Evolutionary conservation across 208 protist genomes (phyloP).

Genomic region (Leishmania guyanensis): DNA sequence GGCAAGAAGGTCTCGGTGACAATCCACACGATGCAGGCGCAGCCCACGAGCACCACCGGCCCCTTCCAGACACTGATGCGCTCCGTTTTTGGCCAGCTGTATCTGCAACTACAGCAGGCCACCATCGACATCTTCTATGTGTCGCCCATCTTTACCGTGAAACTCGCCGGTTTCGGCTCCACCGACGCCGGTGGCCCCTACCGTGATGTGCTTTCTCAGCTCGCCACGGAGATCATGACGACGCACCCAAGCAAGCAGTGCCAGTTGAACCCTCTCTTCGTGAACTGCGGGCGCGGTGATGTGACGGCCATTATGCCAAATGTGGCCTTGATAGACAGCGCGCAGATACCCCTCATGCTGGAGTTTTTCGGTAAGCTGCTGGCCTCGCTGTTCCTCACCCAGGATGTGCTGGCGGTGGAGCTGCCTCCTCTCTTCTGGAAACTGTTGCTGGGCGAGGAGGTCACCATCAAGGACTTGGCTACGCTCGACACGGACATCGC

Average conservation of each 20-base stretch:
- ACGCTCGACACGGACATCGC: conserved; percentile 68
- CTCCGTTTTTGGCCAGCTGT: conserved; percentile 88
- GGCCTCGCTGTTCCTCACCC: conserved; percentile 90
- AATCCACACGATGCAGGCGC: conserved; percentile 87
- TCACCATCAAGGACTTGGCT: conserved; percentile 53
- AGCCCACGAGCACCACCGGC: conserved; percentile 56
- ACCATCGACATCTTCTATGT: conserved; percentile 76
- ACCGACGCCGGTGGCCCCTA: conserved; percentile 92
- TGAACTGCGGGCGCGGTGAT: conserved; percentile 64
- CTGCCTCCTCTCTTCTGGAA: conserved; percentile 95
- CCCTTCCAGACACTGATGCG: conserved; percentile 73
- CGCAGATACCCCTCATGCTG: conserved; percentile 87
- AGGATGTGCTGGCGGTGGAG: conserved; percentile 91
- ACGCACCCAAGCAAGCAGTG: conserved; percentile 76
- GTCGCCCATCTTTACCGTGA: conserved; percentile 89
- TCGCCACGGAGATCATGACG: conserved; percentile 89
- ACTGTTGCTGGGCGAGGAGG: conserved; percentile 76
- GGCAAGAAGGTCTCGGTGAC: conserved; percentile 77
- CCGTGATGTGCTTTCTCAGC: conserved; percentile 88
- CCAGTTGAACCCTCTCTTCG: conserved; percentile 91
- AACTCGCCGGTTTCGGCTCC: conserved; percentile 88
- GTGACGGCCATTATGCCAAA: conserved; percentile 81
- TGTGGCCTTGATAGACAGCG: conserved; percentile 41
- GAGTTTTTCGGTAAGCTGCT: conserved; percentile 95
- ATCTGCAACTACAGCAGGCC: conserved; percentile 76